A percentile compares a stretch with the other conserved stretches of the same genome.
Conservation (phyloP, 148 eudicot species). For the Rhododendron vialii region DNA sequence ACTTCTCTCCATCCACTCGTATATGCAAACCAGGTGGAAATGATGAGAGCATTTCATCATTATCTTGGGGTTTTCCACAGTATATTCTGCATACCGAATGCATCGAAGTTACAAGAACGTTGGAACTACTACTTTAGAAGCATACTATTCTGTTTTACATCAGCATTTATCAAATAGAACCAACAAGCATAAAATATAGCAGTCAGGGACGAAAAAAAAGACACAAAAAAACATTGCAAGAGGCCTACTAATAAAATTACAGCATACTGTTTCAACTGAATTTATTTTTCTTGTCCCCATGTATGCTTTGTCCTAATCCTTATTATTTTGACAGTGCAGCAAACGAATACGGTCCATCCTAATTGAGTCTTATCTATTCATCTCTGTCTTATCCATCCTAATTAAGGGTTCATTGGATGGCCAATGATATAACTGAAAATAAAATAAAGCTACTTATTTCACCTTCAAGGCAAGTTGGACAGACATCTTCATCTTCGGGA, state of each 20-base stretch:
- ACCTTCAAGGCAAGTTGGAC: constrained; percentile 98
- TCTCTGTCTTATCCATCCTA: background rate
- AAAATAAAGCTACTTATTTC: constrained; percentile 1
- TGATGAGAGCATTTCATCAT: constrained; percentile 84
- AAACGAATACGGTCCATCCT: background rate
- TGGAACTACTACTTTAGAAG: background rate
- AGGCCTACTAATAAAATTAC: background rate
- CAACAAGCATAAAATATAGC: background rate
- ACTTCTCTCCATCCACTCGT: constrained; percentile 99
- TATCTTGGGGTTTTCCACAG: constrained; percentile 86
- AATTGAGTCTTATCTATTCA: background rate
- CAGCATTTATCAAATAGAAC: background rate
- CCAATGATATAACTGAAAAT: background rate
- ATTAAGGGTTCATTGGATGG: background rate
- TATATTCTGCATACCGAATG: constrained; percentile 59
- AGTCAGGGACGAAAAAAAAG: too few relatives aligned
- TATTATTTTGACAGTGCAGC: background rate
- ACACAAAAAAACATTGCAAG: background rate
- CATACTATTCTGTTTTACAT: background rate
- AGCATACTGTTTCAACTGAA: background rate
- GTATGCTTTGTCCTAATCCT: background rate
- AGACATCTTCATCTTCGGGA: constrained; percentile 88
- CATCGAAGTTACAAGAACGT: background rate
- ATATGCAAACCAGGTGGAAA: constrained; percentile 92
- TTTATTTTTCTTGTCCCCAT: background rate